Conservation (phyloP, 495 filamentous ascomycete genomes). For the Penicillium waksmanii region DNA sequence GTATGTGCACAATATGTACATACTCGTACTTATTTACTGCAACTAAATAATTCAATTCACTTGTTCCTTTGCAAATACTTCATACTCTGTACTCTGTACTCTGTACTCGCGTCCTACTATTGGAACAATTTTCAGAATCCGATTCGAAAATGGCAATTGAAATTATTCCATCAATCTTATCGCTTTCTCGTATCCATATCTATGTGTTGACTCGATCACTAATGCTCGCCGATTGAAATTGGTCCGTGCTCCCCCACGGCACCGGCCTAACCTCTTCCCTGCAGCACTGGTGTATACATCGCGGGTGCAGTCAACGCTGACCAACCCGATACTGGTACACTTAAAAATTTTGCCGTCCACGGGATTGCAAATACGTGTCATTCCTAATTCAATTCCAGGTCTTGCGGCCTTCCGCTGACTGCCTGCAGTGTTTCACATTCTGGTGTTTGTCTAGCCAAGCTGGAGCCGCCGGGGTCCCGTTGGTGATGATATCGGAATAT, state of each 20-base stretch:
- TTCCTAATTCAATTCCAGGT: too few relatives aligned
- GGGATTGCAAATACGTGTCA: neutral
- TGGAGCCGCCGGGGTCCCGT: neutral
- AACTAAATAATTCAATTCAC: too few relatives aligned
- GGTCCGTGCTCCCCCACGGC: neutral
- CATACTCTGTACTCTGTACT: too few relatives aligned
- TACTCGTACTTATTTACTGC: too few relatives aligned
- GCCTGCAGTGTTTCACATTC: neutral
- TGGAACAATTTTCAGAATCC: too few relatives aligned
- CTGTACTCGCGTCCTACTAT: too few relatives aligned
- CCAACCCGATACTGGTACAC: neutral
- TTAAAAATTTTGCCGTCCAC: neutral
- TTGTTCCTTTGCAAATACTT: too few relatives aligned
- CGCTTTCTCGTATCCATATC: neutral
- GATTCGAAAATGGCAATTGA: too few relatives aligned
- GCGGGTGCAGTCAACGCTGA: neutral
- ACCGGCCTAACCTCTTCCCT: neutral
- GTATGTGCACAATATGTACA: too few relatives aligned
- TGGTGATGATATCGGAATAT: slow-evolving; percentile 1
- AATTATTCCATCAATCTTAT: neutral
- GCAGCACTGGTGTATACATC: neutral
- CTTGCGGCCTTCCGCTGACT: neutral
- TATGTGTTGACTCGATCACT: slow-evolving; percentile 1
- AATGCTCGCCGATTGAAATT: neutral
- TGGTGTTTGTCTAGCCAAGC: neutral